Percentiles rank a stretch among this genome's conserved stretches.
Conservation (phyloP, 768 basidiomycete species). For the Lactarius tabidus region DNA sequence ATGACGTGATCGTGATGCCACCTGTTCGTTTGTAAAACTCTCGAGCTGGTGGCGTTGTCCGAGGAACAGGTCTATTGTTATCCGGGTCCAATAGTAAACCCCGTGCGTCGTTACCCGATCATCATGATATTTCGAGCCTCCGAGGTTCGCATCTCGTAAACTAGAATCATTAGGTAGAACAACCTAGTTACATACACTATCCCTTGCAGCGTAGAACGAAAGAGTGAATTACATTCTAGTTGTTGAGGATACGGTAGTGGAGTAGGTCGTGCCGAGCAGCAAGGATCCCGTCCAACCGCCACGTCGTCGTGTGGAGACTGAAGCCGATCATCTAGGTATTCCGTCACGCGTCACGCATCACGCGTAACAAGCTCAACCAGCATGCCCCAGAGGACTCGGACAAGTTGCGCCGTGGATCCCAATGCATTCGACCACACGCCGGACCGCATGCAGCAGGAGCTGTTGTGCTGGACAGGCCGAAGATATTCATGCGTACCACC, state of each 20-base stretch:
- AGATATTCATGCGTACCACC: conserved; percentile 83
- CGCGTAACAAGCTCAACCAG: no score
- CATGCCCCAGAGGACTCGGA: conserved; percentile 25
- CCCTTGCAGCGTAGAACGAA: neutral
- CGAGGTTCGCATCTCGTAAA: no score
- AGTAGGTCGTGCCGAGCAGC: conserved; percentile 88
- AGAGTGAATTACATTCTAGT: conserved; percentile 36
- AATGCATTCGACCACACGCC: conserved; percentile 63
- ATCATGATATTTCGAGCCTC: no score
- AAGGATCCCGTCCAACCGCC: conserved; percentile 94
- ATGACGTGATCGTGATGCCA: no score
- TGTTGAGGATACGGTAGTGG: conserved; percentile 96
- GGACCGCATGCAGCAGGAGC: conserved; percentile 67
- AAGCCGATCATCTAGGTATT: conserved; percentile 10
- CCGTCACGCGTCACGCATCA: no score
- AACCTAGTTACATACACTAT: no score
- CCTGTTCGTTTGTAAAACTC: no score
- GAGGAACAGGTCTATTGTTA: no score
- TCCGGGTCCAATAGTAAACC: no score
- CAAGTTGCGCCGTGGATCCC: neutral
- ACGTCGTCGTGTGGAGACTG: conserved; percentile 87
- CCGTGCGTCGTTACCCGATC: no score
- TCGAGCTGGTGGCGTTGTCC: no score
- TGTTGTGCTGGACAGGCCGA: conserved; percentile 96
- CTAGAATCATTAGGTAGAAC: no score